Base-by-base conservation (phyloP, 2,329 filamentous ascomycete species). In the Drechmeria coniospora region DNA sequence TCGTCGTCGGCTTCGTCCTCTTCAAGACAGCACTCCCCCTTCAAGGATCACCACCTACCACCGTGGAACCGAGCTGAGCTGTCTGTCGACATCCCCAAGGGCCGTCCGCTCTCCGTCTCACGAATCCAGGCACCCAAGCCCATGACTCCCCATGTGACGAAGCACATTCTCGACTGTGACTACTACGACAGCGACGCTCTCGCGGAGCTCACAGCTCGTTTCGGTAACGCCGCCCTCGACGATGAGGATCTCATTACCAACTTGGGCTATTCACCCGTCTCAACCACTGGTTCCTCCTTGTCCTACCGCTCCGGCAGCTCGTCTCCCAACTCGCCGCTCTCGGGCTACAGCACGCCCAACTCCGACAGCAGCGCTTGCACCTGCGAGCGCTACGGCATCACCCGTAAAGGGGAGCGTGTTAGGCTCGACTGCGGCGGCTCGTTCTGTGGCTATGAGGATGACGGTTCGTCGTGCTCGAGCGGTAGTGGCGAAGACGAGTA, bases 331-430 rank as follows among this genome's bases (percentile, higher is more conserved):
- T 86, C 74, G 21, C 77, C 73, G 34, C 65, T 79, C 41, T 76
- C 78, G 30, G 79, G 76, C 43, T 86, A 82, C 54, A 83, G 81
- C 64, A 80, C 75, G 36, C 79, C 79, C 36, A 67, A 66, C 56
- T 83, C 79, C 28, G 79, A 79, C 46, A 74, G 73, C 58, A 76
- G 68, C 47, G 69, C 68, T 52, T 95, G 90, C 73, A 84, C 78
- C 39, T 95, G 87, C 61, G 83, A 94, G 57, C 81, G 86, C 61
- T 94, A 90, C 63, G 87, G 86, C 44, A 92, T 95, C 64, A 94
- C 86, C 39, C 80, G 84, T 59, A 76, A 78, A 54, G 84, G 86
- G 49, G 79, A 92, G 56, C 77, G 86, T 47, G 79, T 95, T 68
- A 90, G 87, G 70, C 74, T 94, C 54, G 86, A 94, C 70, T 95